Percentiles rank a stretch among this genome's conserved stretches.
phyloP scores from a whole-genome alignment of 164 flowering plant genomes.

The Nelumbo lutea region DNA sequence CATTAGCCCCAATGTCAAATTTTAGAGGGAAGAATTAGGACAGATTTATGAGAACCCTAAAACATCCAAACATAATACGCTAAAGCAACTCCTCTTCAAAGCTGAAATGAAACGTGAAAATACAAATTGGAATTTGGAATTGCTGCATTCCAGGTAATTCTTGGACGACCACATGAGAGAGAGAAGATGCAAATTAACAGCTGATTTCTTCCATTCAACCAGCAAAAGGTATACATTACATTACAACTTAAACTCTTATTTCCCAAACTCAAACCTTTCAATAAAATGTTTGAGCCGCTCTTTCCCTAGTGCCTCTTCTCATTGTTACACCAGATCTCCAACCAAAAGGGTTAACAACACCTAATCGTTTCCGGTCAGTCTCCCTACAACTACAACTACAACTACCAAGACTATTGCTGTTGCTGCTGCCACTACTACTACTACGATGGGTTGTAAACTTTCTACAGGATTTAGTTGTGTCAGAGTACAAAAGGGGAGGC shows the following conservation, averaged over 20 bases:
- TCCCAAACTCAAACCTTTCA: slow-evolving; percentile 8
- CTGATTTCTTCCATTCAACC: slow-evolving; percentile 12
- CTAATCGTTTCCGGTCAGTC: slow-evolving; percentile 36
- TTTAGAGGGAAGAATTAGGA: too few relatives aligned
- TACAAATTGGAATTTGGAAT: too few relatives aligned
- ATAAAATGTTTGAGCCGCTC: slow-evolving; percentile 25
- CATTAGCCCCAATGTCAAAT: too few relatives aligned
- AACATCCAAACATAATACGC: too few relatives aligned
- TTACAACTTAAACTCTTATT: slow-evolving; percentile 21
- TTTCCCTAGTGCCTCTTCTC: slow-evolving; percentile 35
- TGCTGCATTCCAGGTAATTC: too few relatives aligned
- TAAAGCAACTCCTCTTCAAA: too few relatives aligned
- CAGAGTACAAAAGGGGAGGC: slow-evolving; percentile 35
- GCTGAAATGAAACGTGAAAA: too few relatives aligned
- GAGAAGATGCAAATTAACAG: neutral
- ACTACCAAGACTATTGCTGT: slow-evolving; percentile 12
- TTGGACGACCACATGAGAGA: too few relatives aligned
- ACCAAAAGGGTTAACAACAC: slow-evolving; percentile 26
- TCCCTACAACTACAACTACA: slow-evolving; percentile 30
- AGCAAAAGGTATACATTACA: slow-evolving; percentile 3
- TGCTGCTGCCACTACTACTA: slow-evolving; percentile 17
- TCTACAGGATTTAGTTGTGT: slow-evolving; percentile 40
- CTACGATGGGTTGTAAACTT: slow-evolving; percentile 21
- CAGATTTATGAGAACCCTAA: too few relatives aligned
- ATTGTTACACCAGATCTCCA: slow-evolving; percentile 30